Conservation (phyloP, 129 eudicot genomes). For the Ambrosia artemisiifolia region DNA sequence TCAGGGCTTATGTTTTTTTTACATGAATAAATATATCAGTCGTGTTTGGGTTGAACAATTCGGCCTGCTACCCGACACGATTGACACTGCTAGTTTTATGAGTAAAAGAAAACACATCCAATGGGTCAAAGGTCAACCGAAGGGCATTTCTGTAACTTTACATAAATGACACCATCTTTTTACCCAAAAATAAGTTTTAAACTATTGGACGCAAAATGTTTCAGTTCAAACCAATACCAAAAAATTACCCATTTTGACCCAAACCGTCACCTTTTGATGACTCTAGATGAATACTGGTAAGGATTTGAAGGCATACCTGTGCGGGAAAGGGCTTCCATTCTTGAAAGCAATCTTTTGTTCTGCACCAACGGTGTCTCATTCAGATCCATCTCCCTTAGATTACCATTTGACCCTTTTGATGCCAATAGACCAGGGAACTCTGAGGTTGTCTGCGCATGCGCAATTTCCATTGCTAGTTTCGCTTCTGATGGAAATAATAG, state of each 20-base stretch:
- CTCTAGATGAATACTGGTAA: not conserved
- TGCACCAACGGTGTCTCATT: slow-evolving; percentile 63
- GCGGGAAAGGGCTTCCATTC: slow-evolving; percentile 58
- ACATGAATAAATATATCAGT: too few species aligned
- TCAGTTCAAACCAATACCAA: not conserved
- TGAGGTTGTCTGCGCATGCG: slow-evolving; percentile 58
- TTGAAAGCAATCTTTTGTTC: slow-evolving; percentile 45
- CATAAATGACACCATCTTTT: not conserved
- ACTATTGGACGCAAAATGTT: not conserved
- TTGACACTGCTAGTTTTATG: not conserved
- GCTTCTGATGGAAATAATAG: slow-evolving; percentile 82
- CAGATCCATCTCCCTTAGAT: slow-evolving; percentile 60
- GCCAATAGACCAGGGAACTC: slow-evolving; percentile 57
- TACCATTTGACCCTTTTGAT: slow-evolving; percentile 52
- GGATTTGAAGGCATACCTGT: slow-evolving; percentile 44
- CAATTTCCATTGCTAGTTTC: slow-evolving; percentile 74
- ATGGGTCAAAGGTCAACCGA: not conserved
- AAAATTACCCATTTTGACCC: not conserved
- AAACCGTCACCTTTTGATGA: not conserved
- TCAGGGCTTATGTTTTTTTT: too few species aligned
- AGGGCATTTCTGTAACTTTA: not conserved
- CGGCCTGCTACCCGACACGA: too few species aligned
- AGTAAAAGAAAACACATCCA: not conserved
- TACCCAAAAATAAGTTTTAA: not conserved
- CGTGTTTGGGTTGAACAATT: too few species aligned